Conservation (phyloP, 2,329 filamentous ascomycete genomes). For the Aspergillus novofumigatus region DNA sequence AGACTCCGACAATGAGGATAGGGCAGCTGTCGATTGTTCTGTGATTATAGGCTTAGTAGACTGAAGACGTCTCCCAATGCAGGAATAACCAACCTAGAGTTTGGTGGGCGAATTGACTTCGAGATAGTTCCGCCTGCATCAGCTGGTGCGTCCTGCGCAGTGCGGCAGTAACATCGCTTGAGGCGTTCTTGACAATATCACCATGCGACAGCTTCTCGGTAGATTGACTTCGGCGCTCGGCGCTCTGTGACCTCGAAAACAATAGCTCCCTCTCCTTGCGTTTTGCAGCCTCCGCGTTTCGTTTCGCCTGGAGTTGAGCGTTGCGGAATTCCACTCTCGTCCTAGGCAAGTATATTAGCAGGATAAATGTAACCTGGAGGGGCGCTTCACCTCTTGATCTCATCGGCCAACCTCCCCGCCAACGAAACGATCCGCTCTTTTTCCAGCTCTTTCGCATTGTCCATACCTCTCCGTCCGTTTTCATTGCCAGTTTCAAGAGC, state of each 20-base stretch:
- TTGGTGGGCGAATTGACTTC: constrained; percentile 85
- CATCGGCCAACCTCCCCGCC: constrained; percentile 62
- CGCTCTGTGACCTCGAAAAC: constrained; percentile 51
- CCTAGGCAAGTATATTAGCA: constrained; percentile 27
- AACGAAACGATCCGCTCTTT: constrained; percentile 63
- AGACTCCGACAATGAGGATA: constrained; percentile 74
- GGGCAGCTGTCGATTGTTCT: constrained; percentile 74
- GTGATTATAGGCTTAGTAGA: constrained; percentile 6
- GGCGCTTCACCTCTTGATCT: constrained; percentile 63
- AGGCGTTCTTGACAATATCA: constrained; percentile 69
- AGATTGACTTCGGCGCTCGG: constrained; percentile 24
- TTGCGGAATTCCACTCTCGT: constrained; percentile 68
- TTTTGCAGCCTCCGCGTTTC: constrained; percentile 68
- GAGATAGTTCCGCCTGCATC: constrained; percentile 77
- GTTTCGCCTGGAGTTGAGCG: constrained; percentile 75
- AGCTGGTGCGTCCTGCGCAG: constrained; percentile 81
- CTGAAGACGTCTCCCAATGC: neutral
- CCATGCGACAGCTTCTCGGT: constrained; percentile 60
- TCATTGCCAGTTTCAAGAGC: constrained; percentile 55
- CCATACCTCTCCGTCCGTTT: constrained; percentile 28
- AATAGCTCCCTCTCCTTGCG: constrained; percentile 72
- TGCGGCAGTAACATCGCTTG: constrained; percentile 77
- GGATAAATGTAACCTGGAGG: neutral
- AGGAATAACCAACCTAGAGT: constrained; percentile 54
- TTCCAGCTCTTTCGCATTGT: constrained; percentile 57